These are phyloP conservation scores for Talaromyces sp. DNA, from an alignment of 2,329 filamentous ascomycete genomes.

Conservation along the genomic window DNA sequence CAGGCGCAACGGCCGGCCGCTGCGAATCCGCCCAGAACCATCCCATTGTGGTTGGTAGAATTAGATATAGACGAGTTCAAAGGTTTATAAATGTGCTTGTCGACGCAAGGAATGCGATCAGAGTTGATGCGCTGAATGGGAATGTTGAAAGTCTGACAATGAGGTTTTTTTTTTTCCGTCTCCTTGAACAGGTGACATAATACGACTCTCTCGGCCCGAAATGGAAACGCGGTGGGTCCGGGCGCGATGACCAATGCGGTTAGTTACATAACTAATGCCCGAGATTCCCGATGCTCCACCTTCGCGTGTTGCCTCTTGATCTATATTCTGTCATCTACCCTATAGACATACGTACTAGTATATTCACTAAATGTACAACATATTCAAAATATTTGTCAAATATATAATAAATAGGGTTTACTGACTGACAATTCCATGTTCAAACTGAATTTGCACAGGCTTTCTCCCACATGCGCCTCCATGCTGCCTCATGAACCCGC, in stretches of 20 bases:
- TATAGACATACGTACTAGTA: neutral
- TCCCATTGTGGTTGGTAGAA: slow-evolving; percentile 48
- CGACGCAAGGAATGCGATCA: neutral
- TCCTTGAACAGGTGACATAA: neutral
- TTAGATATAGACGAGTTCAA: neutral
- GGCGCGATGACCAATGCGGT: neutral
- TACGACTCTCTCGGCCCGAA: neutral
- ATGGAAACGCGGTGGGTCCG: neutral
- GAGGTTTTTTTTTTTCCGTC: neutral
- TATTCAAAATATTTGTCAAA: neutral
- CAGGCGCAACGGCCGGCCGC: slow-evolving; percentile 31
- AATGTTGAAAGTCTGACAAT: neutral
- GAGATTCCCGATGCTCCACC: neutral
- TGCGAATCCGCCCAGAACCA: slow-evolving; percentile 65
- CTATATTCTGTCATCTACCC: neutral
- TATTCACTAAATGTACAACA: too few species aligned
- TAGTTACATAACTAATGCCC: neutral
- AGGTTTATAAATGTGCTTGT: neutral
- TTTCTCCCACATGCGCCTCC: slow-evolving; percentile 29
- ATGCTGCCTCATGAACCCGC: slow-evolving; percentile 19
- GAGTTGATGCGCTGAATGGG: neutral
- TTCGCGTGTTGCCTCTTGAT: neutral
- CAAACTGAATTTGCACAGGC: slow-evolving; percentile 9
- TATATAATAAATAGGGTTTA: neutral
- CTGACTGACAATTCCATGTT: neutral